These are phyloP conservation scores for Heritiera littoralis DNA, from an alignment of 345 rosid species.

Conservation along the genomic window DNA sequence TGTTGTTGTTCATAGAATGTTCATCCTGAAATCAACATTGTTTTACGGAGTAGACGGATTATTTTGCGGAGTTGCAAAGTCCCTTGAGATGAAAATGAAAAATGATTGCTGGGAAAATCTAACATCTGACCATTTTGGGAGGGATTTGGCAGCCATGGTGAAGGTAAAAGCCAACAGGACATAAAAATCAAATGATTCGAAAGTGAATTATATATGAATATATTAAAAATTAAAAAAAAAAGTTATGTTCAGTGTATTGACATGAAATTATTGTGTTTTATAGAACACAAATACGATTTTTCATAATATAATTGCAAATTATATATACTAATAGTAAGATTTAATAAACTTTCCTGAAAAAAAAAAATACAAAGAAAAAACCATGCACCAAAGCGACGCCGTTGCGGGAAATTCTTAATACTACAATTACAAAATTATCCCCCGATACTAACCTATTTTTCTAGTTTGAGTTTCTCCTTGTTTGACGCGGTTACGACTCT, in stretches of 20 bases:
- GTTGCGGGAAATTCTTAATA: not conserved
- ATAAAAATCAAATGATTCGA: too few species aligned
- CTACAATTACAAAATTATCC: not conserved
- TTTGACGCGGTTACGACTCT: slow-evolving; percentile 27
- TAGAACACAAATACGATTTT: too few species aligned
- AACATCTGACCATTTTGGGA: not conserved
- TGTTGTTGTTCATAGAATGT: not conserved
- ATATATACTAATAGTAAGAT: too few species aligned
- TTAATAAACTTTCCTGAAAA: too few species aligned
- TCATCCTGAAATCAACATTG: not conserved
- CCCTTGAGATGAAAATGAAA: not conserved
- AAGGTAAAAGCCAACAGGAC: not conserved
- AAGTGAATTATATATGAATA: too few species aligned
- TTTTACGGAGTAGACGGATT: not conserved
- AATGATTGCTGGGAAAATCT: not conserved
- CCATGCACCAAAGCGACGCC: not conserved
- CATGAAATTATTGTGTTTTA: too few species aligned
- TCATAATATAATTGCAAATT: too few species aligned
- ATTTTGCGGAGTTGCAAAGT: not conserved
- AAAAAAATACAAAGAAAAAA: not conserved
- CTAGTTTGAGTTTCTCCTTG: slow-evolving; percentile 1
- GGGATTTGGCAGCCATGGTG: not conserved
- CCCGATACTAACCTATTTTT: not conserved
- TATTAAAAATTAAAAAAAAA: too few species aligned
- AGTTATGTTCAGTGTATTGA: too few species aligned